These are phyloP conservation scores for Arthrobotrys conoides DNA, from an alignment of 2,329 filamentous ascomycete genomes.

Conservation along the genomic window DNA sequence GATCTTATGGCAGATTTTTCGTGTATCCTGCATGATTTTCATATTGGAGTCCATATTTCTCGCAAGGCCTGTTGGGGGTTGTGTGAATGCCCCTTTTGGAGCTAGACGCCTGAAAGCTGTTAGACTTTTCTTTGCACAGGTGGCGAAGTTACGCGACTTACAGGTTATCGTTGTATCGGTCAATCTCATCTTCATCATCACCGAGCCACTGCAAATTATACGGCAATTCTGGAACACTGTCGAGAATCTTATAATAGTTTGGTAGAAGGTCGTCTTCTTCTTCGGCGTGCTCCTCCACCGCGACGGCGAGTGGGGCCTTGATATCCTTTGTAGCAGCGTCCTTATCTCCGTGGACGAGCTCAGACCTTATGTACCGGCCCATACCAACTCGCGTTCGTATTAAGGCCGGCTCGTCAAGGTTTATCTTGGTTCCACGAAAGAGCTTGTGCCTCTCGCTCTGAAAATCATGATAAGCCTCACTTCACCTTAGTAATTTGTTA, in stretches of 20 bases:
- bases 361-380: constrained; percentile 81
- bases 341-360: constrained; percentile 50
- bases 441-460: constrained; percentile 88
- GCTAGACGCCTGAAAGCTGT: constrained; percentile 71
- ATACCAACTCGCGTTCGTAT: constrained; percentile 88
- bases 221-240: constrained; percentile 86
- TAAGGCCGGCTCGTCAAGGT: constrained; percentile 87
- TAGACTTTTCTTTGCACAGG: constrained; percentile 5
- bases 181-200: constrained; percentile 88
- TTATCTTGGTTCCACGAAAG: constrained; percentile 87
- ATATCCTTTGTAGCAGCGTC: constrained; percentile 67
- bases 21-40: constrained; percentile 93
- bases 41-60: constrained; percentile 91
- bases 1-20: constrained; percentile 96
- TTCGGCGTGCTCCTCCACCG: constrained; percentile 95
- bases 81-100: constrained; percentile 80
- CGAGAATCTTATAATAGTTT: constrained; percentile 93
- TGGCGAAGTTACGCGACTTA: constrained; percentile 63
- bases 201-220: constrained; percentile 87
- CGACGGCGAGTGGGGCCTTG: constrained; percentile 63
- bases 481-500: constrained; percentile 30
- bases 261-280: constrained; percentile 86
- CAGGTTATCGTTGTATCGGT: constrained; percentile 87
- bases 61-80: constrained; percentile 80
- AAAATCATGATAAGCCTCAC: constrained; percentile 69